These are phyloP conservation scores for Halenospora varia DNA, from an alignment of 495 filamentous ascomycete species.

Conservation along the genomic window DNA sequence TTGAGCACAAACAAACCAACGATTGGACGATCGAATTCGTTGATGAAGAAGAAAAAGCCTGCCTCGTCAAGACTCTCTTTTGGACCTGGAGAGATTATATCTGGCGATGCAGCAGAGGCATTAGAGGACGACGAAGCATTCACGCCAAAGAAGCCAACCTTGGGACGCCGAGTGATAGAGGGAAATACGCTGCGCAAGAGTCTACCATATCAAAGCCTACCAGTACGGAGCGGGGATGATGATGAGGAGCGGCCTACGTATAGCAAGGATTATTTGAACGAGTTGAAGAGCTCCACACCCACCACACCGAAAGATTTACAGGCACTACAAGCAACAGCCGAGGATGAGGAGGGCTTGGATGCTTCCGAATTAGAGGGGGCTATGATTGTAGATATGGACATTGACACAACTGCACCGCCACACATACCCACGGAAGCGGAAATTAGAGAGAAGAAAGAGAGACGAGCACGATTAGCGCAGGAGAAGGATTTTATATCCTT, in stretches of 20 bases:
- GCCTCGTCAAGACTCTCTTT: constrained; percentile 72
- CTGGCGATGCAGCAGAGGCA: constrained; percentile 43
- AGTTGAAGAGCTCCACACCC: constrained; percentile 78
- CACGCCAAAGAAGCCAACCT: constrained; percentile 63
- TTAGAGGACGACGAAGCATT: constrained; percentile 51
- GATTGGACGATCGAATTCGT: constrained; percentile 33
- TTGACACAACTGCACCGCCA: constrained; percentile 5
- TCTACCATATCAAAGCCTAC: constrained; percentile 42
- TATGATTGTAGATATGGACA: constrained; percentile 59
- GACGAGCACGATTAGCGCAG: constrained; percentile 72
- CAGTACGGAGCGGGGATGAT: constrained; percentile 48
- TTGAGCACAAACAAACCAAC: constrained; percentile 35
- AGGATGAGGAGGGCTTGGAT: constrained; percentile 49
- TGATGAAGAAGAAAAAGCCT: constrained; percentile 58
- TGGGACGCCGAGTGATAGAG: constrained; percentile 68
- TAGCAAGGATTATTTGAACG: constrained; percentile 78
- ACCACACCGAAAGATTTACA: constrained; percentile 62
- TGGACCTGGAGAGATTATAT: constrained; percentile 54
- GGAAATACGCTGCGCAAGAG: constrained; percentile 60
- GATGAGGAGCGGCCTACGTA: constrained; percentile 78
- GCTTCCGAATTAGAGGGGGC: constrained; percentile 52
- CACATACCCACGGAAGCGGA: constrained; percentile 81
- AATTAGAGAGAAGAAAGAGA: constrained; percentile 87
- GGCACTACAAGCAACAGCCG: constrained; percentile 31
- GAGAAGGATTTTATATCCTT: constrained; percentile 80